Evolutionary conservation across 2,329 filamentous ascomycete species (phyloP).

Genomic region (Sporothrix phasma): DNA sequence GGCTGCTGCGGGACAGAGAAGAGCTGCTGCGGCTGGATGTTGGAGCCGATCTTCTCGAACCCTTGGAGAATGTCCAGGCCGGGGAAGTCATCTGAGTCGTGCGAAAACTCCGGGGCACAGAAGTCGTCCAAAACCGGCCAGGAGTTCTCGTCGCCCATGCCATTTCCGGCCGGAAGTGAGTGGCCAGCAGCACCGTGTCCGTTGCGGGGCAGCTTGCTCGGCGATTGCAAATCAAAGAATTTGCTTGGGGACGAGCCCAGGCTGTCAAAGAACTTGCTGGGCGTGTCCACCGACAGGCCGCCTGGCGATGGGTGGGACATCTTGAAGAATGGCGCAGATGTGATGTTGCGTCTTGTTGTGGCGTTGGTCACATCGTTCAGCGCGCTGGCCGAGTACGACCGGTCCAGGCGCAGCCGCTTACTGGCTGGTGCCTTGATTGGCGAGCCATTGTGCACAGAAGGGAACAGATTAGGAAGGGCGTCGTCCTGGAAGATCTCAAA

Average conservation of each 20-base stretch:
- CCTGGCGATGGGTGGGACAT: constrained; percentile 32
- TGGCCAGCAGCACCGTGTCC: constrained; percentile 20
- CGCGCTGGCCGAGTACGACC: constrained; percentile 52
- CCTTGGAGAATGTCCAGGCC: constrained; percentile 65
- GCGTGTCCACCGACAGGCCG: constrained; percentile 39
- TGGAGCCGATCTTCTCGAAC: constrained; percentile 62
- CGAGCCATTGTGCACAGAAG: constrained; percentile 46
- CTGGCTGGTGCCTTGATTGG: constrained; percentile 52
- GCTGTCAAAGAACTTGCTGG: constrained; percentile 47
- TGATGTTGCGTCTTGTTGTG: constrained; percentile 40
- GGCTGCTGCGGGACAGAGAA: constrained; percentile 27
- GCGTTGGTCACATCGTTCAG: constrained; percentile 51
- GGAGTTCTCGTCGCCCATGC: constrained; percentile 31
- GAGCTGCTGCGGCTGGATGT: constrained; percentile 23
- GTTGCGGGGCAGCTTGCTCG: constrained; percentile 27
- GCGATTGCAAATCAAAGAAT: constrained; percentile 33
- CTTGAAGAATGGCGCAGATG: constrained; percentile 42
- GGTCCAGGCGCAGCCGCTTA: constrained; percentile 51
- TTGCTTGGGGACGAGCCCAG: constrained; percentile 50
- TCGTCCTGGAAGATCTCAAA: constrained; percentile 49
- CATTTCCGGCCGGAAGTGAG: not conserved
- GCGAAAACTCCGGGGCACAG: constrained; percentile 45
- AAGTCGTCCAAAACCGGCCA: constrained; percentile 43
- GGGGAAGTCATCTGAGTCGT: constrained; percentile 47
- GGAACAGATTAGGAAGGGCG: constrained; percentile 32